phyloP scores from a whole-genome alignment of 306 rosid species.

The Prunus dulcis region DNA sequence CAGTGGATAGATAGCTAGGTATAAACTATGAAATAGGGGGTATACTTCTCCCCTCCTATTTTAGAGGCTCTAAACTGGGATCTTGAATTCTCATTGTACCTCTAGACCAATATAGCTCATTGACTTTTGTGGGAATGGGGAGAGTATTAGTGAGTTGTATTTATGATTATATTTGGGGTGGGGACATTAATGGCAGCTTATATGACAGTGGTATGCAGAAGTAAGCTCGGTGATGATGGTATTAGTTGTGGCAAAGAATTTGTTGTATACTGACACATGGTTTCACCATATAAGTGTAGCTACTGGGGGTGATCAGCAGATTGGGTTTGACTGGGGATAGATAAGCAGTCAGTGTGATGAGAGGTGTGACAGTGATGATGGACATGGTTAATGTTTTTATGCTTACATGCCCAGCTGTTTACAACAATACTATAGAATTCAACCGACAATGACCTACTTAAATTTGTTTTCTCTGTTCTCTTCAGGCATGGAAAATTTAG shows the following conservation, averaged over 20 bases:
- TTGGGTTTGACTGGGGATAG: neutral
- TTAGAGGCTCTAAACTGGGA: neutral
- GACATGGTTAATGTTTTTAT: neutral
- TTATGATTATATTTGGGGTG: neutral
- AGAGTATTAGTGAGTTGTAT: neutral
- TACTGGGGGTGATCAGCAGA: neutral
- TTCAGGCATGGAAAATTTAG: conserved; percentile 64
- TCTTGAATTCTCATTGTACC: neutral
- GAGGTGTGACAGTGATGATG: neutral
- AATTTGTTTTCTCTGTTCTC: neutral
- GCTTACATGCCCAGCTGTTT: neutral
- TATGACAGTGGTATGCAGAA: neutral
- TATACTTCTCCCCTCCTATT: neutral
- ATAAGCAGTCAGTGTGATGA: neutral
- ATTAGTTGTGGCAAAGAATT: neutral
- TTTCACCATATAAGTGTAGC: neutral
- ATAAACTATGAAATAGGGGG: neutral
- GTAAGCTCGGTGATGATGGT: conserved; percentile 1
- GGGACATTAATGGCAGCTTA: neutral
- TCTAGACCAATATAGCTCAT: neutral
- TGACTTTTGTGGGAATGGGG: neutral
- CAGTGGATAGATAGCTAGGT: neutral
- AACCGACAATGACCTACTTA: neutral
- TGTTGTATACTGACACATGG: neutral
- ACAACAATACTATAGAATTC: neutral